Conservation (phyloP, 176 grass and related monocot genomes). For the Ensete glaucum region DNA sequence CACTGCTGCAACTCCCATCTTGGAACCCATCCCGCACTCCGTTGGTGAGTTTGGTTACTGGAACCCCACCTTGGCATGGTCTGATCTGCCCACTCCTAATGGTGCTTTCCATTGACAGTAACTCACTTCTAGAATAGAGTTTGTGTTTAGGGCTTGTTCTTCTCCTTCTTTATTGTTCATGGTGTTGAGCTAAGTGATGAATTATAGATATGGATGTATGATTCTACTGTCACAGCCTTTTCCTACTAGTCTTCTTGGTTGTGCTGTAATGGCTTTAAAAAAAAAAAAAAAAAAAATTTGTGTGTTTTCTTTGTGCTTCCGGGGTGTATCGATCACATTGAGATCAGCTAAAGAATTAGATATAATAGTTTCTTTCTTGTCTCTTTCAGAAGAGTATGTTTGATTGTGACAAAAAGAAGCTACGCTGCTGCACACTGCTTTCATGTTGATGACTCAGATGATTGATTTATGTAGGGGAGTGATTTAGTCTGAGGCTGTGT, state of each 20-base stretch:
- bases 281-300: too few relatives aligned
- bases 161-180: not conserved
- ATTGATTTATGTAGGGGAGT: too few relatives aligned
- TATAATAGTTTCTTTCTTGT: not conserved
- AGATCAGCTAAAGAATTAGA: not conserved
- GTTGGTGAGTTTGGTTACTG: constrained; percentile 11
- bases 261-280: not conserved
- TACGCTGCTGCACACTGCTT: too few relatives aligned
- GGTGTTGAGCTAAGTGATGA: not conserved
- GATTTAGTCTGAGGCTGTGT: not conserved
- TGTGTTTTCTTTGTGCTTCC: not conserved
- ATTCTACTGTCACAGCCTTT: not conserved
- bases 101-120: constrained; percentile 5
- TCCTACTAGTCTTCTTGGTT: not conserved
- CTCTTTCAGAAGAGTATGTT: not conserved
- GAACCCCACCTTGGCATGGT: not conserved
- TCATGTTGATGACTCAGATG: too few relatives aligned
- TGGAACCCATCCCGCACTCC: constrained; percentile 12
- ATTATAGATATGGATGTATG: constrained; percentile 1
- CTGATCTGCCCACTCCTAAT: constrained; percentile 14
- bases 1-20: not conserved
- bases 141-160: constrained; percentile 3
- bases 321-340: not conserved
- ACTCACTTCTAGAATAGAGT: not conserved
- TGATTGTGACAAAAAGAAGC: not conserved